Base-by-base conservation (phyloP, 495 filamentous ascomycete species). In the Xylaria palmicola region DNA sequence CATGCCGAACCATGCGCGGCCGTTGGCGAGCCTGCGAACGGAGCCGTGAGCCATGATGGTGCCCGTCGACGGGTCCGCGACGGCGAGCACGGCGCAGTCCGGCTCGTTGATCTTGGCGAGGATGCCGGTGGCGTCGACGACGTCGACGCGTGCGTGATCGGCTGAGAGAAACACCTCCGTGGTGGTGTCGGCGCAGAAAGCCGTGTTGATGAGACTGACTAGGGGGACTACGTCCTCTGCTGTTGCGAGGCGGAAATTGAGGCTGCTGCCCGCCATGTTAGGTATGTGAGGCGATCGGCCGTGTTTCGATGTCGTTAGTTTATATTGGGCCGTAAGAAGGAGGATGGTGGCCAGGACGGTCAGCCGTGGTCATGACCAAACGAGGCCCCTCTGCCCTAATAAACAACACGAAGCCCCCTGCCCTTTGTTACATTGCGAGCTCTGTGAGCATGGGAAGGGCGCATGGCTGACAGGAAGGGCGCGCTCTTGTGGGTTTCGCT, bases 81-180 rank as follows among this genome's bases (percentile, higher is more conserved):
- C 75, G 3, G 80, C 52, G 6, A 82, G 45, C 22, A 80, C 67
- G 3, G 56, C 73, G 6, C 63, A 65, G 51, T 74, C 61, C 7
- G 76, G 75, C 15, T 75, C 70, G 6, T 66, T 64, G 55, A 81
- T 82, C 22, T 78, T 77, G 10, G 66, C 65, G 34, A 72, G 58
- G 7, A 79, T 48, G 20, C 70, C 62, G 1, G 62, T 50, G 9
- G 63, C 44, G 32, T 70, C 59, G 30, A 77, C 71, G 40, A 60
- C 37, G n/a, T 51, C 47, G 27, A 60, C 39, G 37, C 24, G n/a
- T 3, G 66, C 68, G 17, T 74, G 74, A 55, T 65, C 65, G 0
- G 62, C 44, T 1, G 60, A 40, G 7, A 65, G 45, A 17, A 65
- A 65, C 15, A 65, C 60, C 34, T 65, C 20, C 1, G 60, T 58